Conservation (phyloP, 345 rosid species). For the Aquilaria malaccensis region DNA sequence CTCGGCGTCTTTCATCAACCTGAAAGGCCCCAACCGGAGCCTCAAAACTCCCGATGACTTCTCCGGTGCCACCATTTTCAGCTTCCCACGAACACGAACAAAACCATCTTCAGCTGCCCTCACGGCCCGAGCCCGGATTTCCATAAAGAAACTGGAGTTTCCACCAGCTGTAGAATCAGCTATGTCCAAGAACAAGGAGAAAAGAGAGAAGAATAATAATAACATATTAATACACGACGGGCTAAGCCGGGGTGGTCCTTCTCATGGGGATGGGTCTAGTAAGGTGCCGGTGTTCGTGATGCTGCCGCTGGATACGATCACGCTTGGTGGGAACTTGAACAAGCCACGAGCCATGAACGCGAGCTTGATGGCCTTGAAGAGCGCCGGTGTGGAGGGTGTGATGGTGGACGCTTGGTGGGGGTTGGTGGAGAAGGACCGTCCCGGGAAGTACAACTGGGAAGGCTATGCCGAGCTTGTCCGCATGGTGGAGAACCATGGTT, state of each 20-base stretch:
- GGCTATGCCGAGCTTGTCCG: slow-evolving; percentile 85
- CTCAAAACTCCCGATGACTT: slow-evolving; percentile 41
- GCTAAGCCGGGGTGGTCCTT: slow-evolving; percentile 19
- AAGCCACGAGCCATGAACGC: slow-evolving; percentile 87
- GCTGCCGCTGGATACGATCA: slow-evolving; percentile 84
- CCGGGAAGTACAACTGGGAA: slow-evolving; percentile 88
- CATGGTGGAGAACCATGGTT: slow-evolving; percentile 78
- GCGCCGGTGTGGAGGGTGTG: slow-evolving; percentile 91
- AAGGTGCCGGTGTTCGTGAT: slow-evolving; percentile 88
- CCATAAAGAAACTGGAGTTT: slow-evolving; percentile 32
- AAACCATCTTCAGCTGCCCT: slow-evolving; percentile 33
- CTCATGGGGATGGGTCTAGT: slow-evolving; percentile 18
- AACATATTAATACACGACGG: slow-evolving; percentile 21
- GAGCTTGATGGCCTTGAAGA: slow-evolving; percentile 88
- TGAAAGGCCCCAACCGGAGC: slow-evolving; percentile 39
- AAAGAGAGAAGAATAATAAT: slow-evolving; percentile 27
- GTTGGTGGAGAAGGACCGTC: slow-evolving; percentile 93
- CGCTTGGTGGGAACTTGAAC: slow-evolving; percentile 57
- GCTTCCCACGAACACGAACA: slow-evolving; percentile 41
- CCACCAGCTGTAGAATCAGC: slow-evolving; percentile 19
- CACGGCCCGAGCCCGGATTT: slow-evolving; percentile 29
- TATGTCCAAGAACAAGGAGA: slow-evolving; percentile 13
- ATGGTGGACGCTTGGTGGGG: slow-evolving; percentile 99
- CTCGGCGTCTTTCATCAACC: slow-evolving; percentile 58
- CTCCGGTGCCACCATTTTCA: slow-evolving; percentile 22